Evolutionary conservation across 2,329 filamentous ascomycete genomes (phyloP).

Genomic region (Claviceps monticola): DNA sequence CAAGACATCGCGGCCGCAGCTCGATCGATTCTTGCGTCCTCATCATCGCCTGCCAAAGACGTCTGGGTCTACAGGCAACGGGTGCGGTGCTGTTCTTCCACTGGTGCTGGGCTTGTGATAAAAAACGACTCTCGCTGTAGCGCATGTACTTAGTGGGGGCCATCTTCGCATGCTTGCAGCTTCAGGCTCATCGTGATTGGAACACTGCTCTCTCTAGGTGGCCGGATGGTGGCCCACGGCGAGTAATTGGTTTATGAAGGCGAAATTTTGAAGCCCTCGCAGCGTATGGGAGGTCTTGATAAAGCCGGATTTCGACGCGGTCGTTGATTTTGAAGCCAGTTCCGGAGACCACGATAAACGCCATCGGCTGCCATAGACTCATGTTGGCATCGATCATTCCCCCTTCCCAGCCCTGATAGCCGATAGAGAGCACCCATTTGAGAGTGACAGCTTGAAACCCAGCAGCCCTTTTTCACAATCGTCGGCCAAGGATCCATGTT

Average conservation of each 20-base stretch:
- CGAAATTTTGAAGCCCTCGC: conserved; percentile 32
- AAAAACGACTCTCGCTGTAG: conserved; percentile 89
- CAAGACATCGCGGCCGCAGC: conserved; percentile 48
- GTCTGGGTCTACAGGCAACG: conserved; percentile 61
- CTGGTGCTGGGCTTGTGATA: conserved; percentile 79
- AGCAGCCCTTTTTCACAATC: conserved; percentile 37
- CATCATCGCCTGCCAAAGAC: conserved; percentile 72
- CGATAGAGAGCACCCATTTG: conserved; percentile 52
- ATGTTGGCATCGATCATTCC: conserved; percentile 72
- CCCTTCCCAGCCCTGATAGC: conserved; percentile 65
- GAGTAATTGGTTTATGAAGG: conserved; percentile 55
- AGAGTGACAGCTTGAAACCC: conserved; percentile 44
- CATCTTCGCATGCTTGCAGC: conserved; percentile 53
- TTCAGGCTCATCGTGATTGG: conserved; percentile 73
- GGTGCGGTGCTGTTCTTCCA: conserved; percentile 79
- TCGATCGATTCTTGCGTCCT: conserved; percentile 74
- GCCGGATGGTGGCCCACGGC: conserved; percentile 74
- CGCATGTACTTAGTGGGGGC: conserved; percentile 75
- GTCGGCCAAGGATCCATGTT: conserved; percentile 27
- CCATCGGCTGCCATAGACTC: conserved; percentile 52
- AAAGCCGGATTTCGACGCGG: conserved; percentile 74
- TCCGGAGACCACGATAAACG: conserved; percentile 55
- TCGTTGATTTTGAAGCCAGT: conserved; percentile 66
- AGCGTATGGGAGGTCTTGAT: conserved; percentile 42
- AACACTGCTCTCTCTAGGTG: conserved; percentile 77